Percentiles rank a stretch among this genome's conserved stretches.
Evolutionary conservation across 345 rosid genomes (phyloP).

Genomic region (Citrus reticulata): DNA sequence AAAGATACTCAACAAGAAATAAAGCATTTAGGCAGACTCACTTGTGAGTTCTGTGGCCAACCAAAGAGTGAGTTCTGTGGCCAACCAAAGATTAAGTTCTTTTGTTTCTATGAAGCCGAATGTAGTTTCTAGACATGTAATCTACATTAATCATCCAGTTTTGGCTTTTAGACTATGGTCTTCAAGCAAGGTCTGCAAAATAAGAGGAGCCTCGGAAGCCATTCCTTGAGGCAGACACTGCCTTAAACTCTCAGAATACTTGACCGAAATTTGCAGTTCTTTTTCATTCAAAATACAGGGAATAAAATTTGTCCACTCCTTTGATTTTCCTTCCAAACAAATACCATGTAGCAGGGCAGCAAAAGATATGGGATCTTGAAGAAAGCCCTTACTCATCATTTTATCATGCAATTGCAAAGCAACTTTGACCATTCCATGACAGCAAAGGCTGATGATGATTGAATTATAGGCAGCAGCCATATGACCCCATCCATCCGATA

Average conservation of each 20-base stretch:
- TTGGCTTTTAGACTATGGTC: constrained; percentile 21
- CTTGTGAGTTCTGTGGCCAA: neutral
- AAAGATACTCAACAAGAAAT: neutral
- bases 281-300: constrained; percentile 39
- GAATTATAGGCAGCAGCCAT: constrained; percentile 60
- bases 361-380: constrained; percentile 57
- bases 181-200: constrained; percentile 42
- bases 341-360: constrained; percentile 60
- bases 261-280: constrained; percentile 47
- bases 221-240: constrained; percentile 37
- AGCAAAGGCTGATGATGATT: constrained; percentile 59
- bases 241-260: constrained; percentile 40
- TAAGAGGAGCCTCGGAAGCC: constrained; percentile 42
- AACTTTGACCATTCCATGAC: constrained; percentile 55
- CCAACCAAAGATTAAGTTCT: neutral
- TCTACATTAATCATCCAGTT: constrained; percentile 18
- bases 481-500: constrained; percentile 55
- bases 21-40: neutral
- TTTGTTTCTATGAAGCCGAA: neutral
- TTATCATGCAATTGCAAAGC: constrained; percentile 53
- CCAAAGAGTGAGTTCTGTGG: neutral
- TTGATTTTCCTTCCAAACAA: constrained; percentile 53
- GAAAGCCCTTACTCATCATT: constrained; percentile 54
- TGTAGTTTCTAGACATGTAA: neutral
- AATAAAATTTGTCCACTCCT: constrained; percentile 44